A percentile compares a stretch with the other conserved stretches of the same genome.
Conservation (phyloP, 2,329 filamentous ascomycete genomes). For the Apiospora aurea region DNA sequence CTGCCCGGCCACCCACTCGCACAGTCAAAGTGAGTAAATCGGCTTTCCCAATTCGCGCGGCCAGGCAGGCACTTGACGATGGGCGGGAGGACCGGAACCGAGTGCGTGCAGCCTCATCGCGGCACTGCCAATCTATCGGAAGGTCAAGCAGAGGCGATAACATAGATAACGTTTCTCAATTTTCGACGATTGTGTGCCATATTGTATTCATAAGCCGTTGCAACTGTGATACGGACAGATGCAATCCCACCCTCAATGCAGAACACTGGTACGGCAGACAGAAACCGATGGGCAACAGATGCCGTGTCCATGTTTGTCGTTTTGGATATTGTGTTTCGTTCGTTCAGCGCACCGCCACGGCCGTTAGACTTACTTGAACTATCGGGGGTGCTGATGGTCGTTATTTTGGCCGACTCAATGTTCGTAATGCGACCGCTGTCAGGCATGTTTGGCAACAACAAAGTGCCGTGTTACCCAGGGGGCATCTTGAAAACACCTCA, state of each 20-base stretch:
- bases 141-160: neutral
- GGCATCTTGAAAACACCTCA: neutral
- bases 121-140: neutral
- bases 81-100: too few relatives aligned
- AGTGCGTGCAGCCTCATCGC: neutral
- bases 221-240: neutral
- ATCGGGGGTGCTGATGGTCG: neutral
- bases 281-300: neutral
- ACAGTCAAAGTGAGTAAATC: neutral
- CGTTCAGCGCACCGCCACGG: neutral
- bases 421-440: neutral
- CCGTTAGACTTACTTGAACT: neutral
- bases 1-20: neutral
- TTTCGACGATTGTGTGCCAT: neutral
- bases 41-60: neutral
- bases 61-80: neutral
- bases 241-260: constrained; percentile 1
- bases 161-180: neutral
- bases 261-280: neutral
- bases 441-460: neutral
- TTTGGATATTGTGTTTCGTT: neutral
- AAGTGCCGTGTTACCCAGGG: neutral
- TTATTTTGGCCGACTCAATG: neutral
- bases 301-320: neutral
- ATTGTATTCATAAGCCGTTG: neutral